Conservation (phyloP, 2,329 filamentous ascomycete genomes). For the Claviceps spartinae region DNA sequence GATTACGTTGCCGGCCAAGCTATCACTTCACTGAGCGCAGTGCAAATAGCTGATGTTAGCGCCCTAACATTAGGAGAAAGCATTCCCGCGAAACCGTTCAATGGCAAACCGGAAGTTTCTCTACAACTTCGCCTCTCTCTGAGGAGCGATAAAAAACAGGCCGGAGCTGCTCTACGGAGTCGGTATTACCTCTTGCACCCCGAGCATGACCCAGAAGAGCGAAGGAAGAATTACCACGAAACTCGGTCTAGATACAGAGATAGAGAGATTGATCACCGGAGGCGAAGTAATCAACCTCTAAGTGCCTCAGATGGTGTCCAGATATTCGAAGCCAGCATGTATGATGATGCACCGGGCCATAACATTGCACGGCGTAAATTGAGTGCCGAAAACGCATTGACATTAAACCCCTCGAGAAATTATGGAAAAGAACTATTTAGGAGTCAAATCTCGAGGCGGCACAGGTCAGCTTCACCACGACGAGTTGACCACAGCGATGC, state of each 20-base stretch:
- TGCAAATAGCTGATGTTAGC: conserved; percentile 38
- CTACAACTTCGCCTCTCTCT: conserved; percentile 65
- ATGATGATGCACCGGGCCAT: conserved; percentile 51
- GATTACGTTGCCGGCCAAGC: conserved; percentile 39
- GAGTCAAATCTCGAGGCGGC: conserved; percentile 20
- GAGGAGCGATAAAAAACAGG: conserved; percentile 63
- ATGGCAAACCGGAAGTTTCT: conserved; percentile 52
- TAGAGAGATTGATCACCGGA: conserved; percentile 27
- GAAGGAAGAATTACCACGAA: conserved; percentile 42
- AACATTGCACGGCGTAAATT: conserved; percentile 14
- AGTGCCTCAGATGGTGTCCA: conserved; percentile 34
- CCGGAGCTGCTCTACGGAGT: conserved; percentile 65
- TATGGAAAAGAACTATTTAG: conserved; percentile 53
- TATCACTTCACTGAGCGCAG: conserved; percentile 36
- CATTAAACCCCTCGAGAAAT: conserved; percentile 25
- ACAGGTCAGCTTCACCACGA: conserved; percentile 39
- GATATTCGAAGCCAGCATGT: conserved; percentile 63
- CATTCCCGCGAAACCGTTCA: conserved; percentile 55
- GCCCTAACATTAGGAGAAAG: conserved; percentile 48
- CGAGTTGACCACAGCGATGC: conserved; percentile 30
- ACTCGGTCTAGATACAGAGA: conserved; percentile 51
- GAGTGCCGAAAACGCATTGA: conserved; percentile 14
- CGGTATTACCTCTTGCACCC: conserved; percentile 88
- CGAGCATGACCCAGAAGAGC: conserved; percentile 71
- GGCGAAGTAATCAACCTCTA: conserved; percentile 18